Conservation (phyloP, 176 grass and related monocot genomes). For the Saccharum spontaneum region DNA sequence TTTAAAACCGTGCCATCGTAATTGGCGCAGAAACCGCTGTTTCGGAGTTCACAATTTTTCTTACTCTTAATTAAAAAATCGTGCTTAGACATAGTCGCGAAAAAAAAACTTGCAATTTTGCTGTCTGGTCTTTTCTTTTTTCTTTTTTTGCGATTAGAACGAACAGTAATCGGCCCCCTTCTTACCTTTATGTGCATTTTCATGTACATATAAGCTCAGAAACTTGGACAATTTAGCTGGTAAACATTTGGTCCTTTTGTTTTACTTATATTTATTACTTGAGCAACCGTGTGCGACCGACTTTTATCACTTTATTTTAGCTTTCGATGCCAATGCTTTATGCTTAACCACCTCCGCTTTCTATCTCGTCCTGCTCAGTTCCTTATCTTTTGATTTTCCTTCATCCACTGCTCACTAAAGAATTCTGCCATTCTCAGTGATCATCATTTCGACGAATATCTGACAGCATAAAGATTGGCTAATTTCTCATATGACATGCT, state of each 20-base stretch:
- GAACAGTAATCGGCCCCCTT: not conserved
- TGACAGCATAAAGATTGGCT: not conserved
- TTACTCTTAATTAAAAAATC: too few species aligned
- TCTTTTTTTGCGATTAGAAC: not conserved
- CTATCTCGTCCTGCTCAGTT: not conserved
- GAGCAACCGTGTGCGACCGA: not conserved
- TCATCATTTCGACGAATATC: not conserved
- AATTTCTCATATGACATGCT: not conserved
- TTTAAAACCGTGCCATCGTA: too few species aligned
- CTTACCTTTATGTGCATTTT: not conserved
- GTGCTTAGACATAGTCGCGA: too few species aligned
- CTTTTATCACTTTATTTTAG: conserved; percentile 13
- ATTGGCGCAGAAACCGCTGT: too few species aligned
- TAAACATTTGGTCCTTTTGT: not conserved
- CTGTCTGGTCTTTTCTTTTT: not conserved
- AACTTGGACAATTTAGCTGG: not conserved
- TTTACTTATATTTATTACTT: not conserved
- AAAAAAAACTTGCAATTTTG: not conserved
- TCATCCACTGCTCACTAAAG: not conserved
- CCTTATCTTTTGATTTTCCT: not conserved
- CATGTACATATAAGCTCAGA: not conserved
- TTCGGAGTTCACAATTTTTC: too few species aligned
- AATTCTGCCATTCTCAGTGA: not conserved
- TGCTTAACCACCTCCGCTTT: conserved; percentile 29
- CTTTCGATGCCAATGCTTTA: not conserved